Conservation (phyloP, 495 filamentous ascomycete species). For the Cryomyces minteri region DNA sequence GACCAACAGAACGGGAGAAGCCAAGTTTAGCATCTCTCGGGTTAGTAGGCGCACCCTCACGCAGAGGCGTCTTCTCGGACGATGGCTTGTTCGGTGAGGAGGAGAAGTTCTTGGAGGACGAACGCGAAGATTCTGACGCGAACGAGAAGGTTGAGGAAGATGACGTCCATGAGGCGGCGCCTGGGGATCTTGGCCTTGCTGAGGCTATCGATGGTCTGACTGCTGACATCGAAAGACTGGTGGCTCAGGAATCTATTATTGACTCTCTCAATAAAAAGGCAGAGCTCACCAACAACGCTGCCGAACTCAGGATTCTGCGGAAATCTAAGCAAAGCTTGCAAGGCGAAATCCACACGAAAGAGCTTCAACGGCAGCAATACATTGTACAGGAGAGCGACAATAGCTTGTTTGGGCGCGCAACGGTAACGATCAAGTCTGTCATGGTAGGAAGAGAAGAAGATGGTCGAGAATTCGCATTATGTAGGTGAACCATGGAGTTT, state of each 20-base stretch:
- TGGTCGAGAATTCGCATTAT: constrained; percentile 83
- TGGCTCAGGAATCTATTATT: constrained; percentile 74
- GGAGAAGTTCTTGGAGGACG: constrained; percentile 69
- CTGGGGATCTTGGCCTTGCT: constrained; percentile 81
- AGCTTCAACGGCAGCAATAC: constrained; percentile 92
- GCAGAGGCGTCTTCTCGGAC: constrained; percentile 77
- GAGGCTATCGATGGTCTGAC: constrained; percentile 79
- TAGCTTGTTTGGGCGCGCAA: constrained; percentile 82
- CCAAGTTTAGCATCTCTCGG: constrained; percentile 84
- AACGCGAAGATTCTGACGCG: constrained; percentile 52
- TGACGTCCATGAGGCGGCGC: constrained; percentile 84
- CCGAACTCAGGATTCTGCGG: constrained; percentile 76
- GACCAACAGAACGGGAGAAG: constrained; percentile 32
- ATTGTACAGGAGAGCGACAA: constrained; percentile 97
- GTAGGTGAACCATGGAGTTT: constrained; percentile 21
- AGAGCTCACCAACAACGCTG: constrained; percentile 88
- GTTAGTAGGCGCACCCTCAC: constrained; percentile 59
- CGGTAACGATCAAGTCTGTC: constrained; percentile 74
- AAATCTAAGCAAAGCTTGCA: constrained; percentile 90
- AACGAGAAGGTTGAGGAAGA: constrained; percentile 35
- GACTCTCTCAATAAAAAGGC: constrained; percentile 87
- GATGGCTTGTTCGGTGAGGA: constrained; percentile 90
- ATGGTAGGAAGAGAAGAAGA: constrained; percentile 85
- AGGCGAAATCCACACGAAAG: constrained; percentile 81
- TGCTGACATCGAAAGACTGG: constrained; percentile 75